Evolutionary conservation across 257 asterid genomes (phyloP).

Genomic region (Datura wrightii): DNA sequence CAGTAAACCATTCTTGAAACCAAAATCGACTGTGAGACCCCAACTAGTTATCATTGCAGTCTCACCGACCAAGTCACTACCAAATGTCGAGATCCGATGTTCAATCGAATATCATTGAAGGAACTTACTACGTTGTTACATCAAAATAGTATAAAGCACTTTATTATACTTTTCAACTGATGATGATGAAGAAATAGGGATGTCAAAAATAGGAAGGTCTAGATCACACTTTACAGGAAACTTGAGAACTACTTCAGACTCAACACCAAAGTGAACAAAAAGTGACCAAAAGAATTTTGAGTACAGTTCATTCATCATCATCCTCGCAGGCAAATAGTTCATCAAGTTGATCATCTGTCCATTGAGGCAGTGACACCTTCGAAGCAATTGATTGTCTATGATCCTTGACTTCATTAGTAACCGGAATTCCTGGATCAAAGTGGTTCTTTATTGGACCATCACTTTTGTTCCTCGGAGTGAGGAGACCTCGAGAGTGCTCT

Average conservation of each 20-base stretch:
- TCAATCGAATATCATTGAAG: neutral
- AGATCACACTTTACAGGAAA: neutral
- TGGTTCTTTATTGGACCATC: slow-evolving; percentile 28
- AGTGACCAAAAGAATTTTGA: neutral
- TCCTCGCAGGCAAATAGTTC: slow-evolving; percentile 68
- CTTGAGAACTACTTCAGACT: neutral
- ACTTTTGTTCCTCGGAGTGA: neutral
- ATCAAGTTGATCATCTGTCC: slow-evolving; percentile 87
- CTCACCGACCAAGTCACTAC: neutral
- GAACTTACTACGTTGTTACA: neutral
- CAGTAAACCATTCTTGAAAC: neutral
- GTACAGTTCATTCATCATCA: slow-evolving; percentile 46
- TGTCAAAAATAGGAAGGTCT: neutral
- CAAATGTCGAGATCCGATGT: neutral
- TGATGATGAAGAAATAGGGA: neutral
- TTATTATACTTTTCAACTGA: neutral
- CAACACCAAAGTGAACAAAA: too few species aligned
- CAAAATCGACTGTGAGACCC: neutral
- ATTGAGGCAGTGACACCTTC: slow-evolving; percentile 56
- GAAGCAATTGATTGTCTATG: slow-evolving; percentile 46
- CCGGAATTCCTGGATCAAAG: slow-evolving; percentile 41
- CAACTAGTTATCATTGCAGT: neutral
- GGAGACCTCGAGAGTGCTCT: slow-evolving; percentile 34
- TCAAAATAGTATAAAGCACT: neutral
- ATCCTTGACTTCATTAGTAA: slow-evolving; percentile 40